Evolutionary conservation across 2,329 filamentous ascomycete genomes (phyloP).

Genomic region (Arthroderma sp.): DNA sequence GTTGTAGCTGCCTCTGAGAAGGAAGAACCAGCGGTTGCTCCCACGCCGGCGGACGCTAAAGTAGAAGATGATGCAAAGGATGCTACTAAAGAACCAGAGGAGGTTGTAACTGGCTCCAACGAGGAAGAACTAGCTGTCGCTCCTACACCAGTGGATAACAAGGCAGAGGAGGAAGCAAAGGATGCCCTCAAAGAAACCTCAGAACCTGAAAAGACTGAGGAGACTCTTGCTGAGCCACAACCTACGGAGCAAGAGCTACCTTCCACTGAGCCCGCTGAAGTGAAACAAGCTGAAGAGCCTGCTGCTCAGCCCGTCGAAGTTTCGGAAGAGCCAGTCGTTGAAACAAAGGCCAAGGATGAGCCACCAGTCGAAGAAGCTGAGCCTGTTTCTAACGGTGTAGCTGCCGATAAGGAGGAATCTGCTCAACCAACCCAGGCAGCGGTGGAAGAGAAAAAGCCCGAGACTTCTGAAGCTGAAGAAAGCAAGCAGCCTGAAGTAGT

Average conservation of each 20-base stretch:
- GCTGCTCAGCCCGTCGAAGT: background rate
- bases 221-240: background rate
- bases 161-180: background rate
- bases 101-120: too few species aligned
- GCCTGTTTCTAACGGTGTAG: too few species aligned
- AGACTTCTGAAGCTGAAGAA: background rate
- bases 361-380: background rate
- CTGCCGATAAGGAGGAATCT: too few species aligned
- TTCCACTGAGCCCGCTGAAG: background rate
- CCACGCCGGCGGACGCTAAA: background rate
- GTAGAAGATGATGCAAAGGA: background rate
- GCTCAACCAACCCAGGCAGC: background rate
- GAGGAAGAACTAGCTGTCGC: too few species aligned
- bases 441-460: background rate
- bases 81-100: background rate
- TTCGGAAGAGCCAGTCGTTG: background rate
- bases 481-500: background rate
- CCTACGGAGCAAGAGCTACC: background rate
- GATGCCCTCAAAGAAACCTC: background rate
- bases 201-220: background rate
- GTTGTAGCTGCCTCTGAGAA: background rate
- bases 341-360: background rate
- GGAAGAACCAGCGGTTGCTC: background rate
- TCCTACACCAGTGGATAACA: too few species aligned
- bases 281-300: slow-evolving; percentile 1